Percentiles rank a stretch among this genome's conserved stretches.
These are phyloP conservation scores for Alternaria novae-zelandiae DNA, from an alignment of 2,329 filamentous ascomycete species.

Conservation along the genomic window DNA sequence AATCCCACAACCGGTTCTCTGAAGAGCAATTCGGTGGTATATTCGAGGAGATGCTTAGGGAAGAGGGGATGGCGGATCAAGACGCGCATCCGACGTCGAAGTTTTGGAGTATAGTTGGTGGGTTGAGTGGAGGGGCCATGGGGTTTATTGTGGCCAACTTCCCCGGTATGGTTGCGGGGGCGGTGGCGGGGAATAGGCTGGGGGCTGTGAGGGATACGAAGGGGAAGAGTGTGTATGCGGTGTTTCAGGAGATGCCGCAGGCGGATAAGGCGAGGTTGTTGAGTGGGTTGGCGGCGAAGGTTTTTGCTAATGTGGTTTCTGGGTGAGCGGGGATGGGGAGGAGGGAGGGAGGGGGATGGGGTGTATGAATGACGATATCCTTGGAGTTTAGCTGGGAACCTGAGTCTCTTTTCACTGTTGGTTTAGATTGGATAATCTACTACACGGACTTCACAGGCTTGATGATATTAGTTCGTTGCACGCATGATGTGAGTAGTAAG, in stretches of 20 bases:
- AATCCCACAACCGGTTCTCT: conserved; percentile 63
- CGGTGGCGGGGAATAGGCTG: conserved; percentile 90
- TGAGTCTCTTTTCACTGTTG: neutral
- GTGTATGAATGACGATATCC: conserved; percentile 25
- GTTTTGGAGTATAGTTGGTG: conserved; percentile 89
- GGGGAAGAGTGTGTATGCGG: conserved; percentile 93
- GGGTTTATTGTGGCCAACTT: conserved; percentile 96
- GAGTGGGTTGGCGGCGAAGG: conserved; percentile 81
- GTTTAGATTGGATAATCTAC: neutral
- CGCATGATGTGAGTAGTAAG: neutral
- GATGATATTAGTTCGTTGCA: neutral
- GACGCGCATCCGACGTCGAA: conserved; percentile 67
- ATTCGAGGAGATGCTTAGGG: conserved; percentile 62
- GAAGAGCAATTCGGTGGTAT: conserved; percentile 83
- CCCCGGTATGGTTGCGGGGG: conserved; percentile 85
- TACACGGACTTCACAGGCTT: neutral
- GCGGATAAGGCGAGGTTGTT: conserved; percentile 80
- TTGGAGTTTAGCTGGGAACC: neutral
- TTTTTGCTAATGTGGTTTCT: conserved; percentile 77
- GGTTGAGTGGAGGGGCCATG: conserved; percentile 83
- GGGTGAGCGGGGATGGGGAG: neutral
- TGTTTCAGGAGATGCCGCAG: conserved; percentile 88
- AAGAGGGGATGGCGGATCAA: conserved; percentile 72
- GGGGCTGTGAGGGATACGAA: conserved; percentile 87
- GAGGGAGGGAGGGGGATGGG: neutral